Conservation (phyloP, 306 rosid genomes). For the Fagus sylvatica region DNA sequence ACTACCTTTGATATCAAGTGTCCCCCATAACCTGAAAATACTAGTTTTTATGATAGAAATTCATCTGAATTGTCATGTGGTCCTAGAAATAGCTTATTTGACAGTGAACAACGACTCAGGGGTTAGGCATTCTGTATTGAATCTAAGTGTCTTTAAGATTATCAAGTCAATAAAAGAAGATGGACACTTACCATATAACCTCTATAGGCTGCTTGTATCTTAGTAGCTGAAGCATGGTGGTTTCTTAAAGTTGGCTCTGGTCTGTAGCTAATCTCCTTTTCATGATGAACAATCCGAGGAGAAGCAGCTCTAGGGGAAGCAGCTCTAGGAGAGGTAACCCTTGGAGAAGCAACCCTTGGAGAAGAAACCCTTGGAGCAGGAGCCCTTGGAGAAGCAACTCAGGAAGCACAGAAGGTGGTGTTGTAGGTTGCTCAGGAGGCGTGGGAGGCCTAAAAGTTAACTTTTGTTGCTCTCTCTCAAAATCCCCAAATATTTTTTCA, state of each 20-base stretch:
- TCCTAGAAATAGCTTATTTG: not conserved
- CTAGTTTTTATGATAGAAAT: not conserved
- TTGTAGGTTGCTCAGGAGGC: constrained; percentile 65
- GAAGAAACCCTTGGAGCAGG: constrained; percentile 47
- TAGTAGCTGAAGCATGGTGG: constrained; percentile 85
- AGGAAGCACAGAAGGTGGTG: constrained; percentile 65
- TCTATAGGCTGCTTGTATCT: constrained; percentile 84
- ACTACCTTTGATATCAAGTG: not conserved
- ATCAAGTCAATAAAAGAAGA: constrained; percentile 4
- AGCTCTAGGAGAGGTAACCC: constrained; percentile 29
- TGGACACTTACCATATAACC: constrained; percentile 73
- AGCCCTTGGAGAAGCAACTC: constrained; percentile 47
- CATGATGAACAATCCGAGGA: constrained; percentile 50
- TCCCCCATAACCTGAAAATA: not conserved
- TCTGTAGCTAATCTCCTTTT: constrained; percentile 56
- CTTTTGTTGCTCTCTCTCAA: constrained; percentile 87
- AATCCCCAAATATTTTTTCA: constrained; percentile 93
- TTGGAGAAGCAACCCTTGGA: constrained; percentile 50
- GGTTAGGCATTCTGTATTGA: constrained; percentile 7
- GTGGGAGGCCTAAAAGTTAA: constrained; percentile 55
- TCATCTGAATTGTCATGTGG: not conserved
- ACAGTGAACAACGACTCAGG: not conserved
- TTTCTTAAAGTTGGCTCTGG: constrained; percentile 77
- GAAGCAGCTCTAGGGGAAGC: constrained; percentile 58
- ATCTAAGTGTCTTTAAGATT: not conserved